Evolutionary conservation across 192 early-diverging fungal species (phyloP).

Genomic region (Gamsiella multidivaricata): DNA sequence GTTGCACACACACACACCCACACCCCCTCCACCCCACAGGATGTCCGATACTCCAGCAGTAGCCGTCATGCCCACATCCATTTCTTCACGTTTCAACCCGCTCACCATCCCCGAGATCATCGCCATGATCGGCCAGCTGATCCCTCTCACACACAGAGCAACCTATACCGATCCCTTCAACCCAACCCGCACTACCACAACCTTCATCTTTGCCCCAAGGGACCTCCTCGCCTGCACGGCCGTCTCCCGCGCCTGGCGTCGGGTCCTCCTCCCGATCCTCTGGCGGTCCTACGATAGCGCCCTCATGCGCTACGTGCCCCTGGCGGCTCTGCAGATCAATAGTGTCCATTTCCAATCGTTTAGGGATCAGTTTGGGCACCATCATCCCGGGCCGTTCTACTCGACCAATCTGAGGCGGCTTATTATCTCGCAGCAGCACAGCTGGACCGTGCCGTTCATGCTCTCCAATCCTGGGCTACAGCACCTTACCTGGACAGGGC

Average conservation of each 20-base stretch:
- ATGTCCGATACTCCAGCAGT: background rate
- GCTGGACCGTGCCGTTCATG: slow-evolving; percentile 19
- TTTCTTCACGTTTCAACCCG: slow-evolving; percentile 29
- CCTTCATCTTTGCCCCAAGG: slow-evolving; percentile 14
- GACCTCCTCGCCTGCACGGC: slow-evolving; percentile 30
- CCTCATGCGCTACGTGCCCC: slow-evolving; percentile 24
- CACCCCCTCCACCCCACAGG: background rate
- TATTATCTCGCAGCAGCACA: slow-evolving; percentile 21
- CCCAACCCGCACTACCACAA: background rate
- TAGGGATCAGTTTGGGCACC: slow-evolving; percentile 23
- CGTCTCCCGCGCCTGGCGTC: slow-evolving; percentile 25
- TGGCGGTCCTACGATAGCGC: slow-evolving; percentile 31
- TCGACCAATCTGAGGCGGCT: slow-evolving; percentile 18
- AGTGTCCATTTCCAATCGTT: slow-evolving; percentile 33
- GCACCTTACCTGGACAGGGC: slow-evolving; percentile 28
- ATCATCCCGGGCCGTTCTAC: slow-evolving; percentile 26
- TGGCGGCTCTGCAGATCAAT: slow-evolving; percentile 1
- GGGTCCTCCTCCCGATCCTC: slow-evolving; percentile 24
- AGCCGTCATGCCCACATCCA: slow-evolving; percentile 33
- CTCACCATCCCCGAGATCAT: slow-evolving; percentile 35
- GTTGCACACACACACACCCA: background rate
- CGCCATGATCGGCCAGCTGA: slow-evolving; percentile 29
- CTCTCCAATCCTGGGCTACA: slow-evolving; percentile 10
- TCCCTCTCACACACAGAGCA: slow-evolving; percentile 4
- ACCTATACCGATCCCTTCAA: slow-evolving; percentile 2